These are phyloP conservation scores for Penicillium sp. DNA, from an alignment of 2,329 filamentous ascomycete genomes.

Conservation along the genomic window DNA sequence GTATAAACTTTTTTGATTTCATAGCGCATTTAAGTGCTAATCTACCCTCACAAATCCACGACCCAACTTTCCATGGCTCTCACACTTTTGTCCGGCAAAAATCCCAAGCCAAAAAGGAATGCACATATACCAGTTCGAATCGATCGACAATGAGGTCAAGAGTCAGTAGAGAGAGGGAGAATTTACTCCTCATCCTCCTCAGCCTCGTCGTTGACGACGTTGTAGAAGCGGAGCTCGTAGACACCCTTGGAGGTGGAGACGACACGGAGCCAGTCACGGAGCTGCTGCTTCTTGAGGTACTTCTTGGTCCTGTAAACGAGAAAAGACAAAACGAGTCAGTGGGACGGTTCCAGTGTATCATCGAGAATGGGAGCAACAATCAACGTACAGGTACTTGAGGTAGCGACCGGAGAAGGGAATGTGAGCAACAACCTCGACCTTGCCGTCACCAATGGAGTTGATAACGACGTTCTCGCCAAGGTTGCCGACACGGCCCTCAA, in stretches of 20 bases:
- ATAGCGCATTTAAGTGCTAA: conserved; percentile 17
- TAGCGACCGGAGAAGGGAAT: conserved; percentile 98
- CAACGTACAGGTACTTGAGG: conserved; percentile 95
- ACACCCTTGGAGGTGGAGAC: conserved; percentile 97
- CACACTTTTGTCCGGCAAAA: conserved; percentile 8
- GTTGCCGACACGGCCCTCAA: conserved; percentile 94
- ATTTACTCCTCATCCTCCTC: conserved; percentile 98
- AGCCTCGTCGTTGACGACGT: conserved; percentile 96
- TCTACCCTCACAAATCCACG: conserved; percentile 19
- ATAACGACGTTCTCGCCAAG: conserved; percentile 91
- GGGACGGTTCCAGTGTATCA: neutral
- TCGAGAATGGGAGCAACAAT: neutral
- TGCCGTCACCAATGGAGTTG: conserved; percentile 88
- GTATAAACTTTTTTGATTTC: conserved; percentile 27
- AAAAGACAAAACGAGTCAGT: conserved; percentile 8
- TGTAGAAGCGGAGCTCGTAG: conserved; percentile 99
- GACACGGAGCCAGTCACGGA: conserved; percentile 99
- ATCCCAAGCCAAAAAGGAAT: conserved; percentile 13
- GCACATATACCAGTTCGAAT: conserved; percentile 14
- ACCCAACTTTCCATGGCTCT: conserved; percentile 14
- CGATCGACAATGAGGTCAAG: conserved; percentile 11
- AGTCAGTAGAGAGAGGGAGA: conserved; percentile 17
- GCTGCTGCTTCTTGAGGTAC: conserved; percentile 99
- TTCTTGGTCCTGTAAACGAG: conserved; percentile 81
- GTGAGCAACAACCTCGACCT: conserved; percentile 97